Evolutionary conservation across 2,329 filamentous ascomycete species (phyloP), one percentile per base, ranked within the genome.

Genomic region (Macrophomina tecta): DNA sequence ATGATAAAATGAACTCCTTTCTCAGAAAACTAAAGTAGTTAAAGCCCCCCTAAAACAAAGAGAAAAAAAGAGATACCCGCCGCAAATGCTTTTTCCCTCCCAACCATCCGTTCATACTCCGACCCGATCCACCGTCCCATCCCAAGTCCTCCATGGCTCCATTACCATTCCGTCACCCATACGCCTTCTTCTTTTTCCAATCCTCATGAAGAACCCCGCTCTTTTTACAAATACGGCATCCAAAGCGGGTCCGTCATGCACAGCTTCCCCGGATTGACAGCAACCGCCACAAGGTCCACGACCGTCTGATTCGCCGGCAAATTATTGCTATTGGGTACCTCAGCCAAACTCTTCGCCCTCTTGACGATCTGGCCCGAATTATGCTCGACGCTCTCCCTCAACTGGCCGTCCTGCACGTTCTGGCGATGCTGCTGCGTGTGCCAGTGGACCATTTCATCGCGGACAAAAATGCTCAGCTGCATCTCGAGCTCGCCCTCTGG

Each of bases 361-460:
- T 97, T 97, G 63, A 97, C 93, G 68, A 99, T 93, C 72, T 93
- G 86, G 68, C 97, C 93, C 71, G 90, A 93, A 78, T 99, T 99
- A 64, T 87, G 84, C 80, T 93, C 90, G 40, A 97, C 94, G 69
- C 90, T 87, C 67, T 95, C 92, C 28, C 92, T 84, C 58, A 96
- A 83, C 75, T 92, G 89, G 38, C 85, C 87, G 68, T 92, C 89
- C 49, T 85, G 32, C 5, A 60, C 64, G 55, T 61, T 49, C n/a
- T 75, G 72, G 52, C 93, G 88, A 76, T 97, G 92, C 69, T 89
- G 86, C 70, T 89, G 91, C 2, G 91, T 96, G 72, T 94, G 94
- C 95, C 95, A 99, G 81, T 94, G 96, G 71, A 94, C 94, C 87
- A 99, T 96, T 81, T 99, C 95, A 74, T 99, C 95, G 6, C 95